A percentile compares a stretch with the other conserved stretches of the same genome.
Conservation (phyloP, 2,329 filamentous ascomycete genomes). For the Dactylellina sp. region DNA sequence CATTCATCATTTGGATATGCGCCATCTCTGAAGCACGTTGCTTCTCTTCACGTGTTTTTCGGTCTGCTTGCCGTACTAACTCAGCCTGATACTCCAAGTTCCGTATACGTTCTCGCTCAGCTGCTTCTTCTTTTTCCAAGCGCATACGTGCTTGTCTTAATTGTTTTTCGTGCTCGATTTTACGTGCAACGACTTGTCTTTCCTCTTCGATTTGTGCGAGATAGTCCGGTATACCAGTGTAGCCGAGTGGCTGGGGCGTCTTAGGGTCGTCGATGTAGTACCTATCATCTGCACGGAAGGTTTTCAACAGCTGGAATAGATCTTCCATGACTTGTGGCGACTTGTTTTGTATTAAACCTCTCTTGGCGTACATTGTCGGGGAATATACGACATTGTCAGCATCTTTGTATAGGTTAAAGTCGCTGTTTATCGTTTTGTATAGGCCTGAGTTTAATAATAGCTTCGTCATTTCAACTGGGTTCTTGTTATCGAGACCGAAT, state of each 20-base stretch:
- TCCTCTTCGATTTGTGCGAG: slow-evolving; percentile 47
- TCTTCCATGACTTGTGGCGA: slow-evolving; percentile 41
- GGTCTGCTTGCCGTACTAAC: slow-evolving; percentile 37
- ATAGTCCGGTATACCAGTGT: slow-evolving; percentile 45
- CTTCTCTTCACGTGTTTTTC: slow-evolving; percentile 39
- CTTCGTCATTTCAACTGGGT: slow-evolving; percentile 48
- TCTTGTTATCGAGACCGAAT: slow-evolving; percentile 44
- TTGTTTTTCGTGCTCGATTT: slow-evolving; percentile 44
- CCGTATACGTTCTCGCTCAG: slow-evolving; percentile 38
- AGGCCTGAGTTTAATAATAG: slow-evolving; percentile 32
- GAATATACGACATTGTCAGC: slow-evolving; percentile 40
- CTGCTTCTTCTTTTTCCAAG: slow-evolving; percentile 42
- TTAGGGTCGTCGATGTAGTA: slow-evolving; percentile 49
- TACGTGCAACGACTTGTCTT: slow-evolving; percentile 37
- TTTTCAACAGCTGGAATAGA: slow-evolving; percentile 34
- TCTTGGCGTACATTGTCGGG: slow-evolving; percentile 48
- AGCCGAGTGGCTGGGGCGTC: slow-evolving; percentile 36
- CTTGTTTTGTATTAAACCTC: slow-evolving; percentile 41
- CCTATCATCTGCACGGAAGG: slow-evolving; percentile 34
- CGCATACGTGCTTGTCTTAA: slow-evolving; percentile 35
- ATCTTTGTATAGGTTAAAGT: slow-evolving; percentile 46
- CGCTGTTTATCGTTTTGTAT: slow-evolving; percentile 37
- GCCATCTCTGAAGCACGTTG: slow-evolving; percentile 30
- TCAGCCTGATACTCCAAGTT: slow-evolving; percentile 50
- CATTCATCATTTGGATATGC: slow-evolving; percentile 26